These are phyloP conservation scores for Globisporangium ultimum DNA, from an alignment of 352 stramenopile species.

Conservation along the genomic window DNA sequence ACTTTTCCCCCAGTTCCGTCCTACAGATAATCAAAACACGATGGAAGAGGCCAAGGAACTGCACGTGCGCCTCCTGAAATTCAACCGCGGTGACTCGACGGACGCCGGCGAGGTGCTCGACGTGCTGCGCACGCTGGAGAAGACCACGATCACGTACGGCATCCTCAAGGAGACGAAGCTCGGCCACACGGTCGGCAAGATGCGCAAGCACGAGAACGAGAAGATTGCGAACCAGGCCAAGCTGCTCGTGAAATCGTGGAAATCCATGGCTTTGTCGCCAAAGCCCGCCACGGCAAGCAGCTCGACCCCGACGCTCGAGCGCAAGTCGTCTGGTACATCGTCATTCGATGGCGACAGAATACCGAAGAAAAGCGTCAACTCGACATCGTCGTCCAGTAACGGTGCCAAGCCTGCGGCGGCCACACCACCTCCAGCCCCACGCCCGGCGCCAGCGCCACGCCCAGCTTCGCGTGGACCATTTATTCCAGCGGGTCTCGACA, in stretches of 20 bases:
- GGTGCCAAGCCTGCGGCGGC: slow-evolving; percentile 17
- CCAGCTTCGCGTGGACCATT: slow-evolving; percentile 21
- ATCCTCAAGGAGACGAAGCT: slow-evolving; percentile 86
- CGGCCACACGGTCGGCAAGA: slow-evolving; percentile 82
- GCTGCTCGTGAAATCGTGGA: slow-evolving; percentile 85
- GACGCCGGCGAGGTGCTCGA: slow-evolving; percentile 62
- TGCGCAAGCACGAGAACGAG: slow-evolving; percentile 86
- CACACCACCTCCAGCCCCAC: background rate
- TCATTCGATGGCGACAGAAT: slow-evolving; percentile 26
- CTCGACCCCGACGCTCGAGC: slow-evolving; percentile 17
- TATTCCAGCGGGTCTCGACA: slow-evolving; percentile 69
- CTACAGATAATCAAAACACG: slow-evolving; percentile 2
- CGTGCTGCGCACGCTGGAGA: slow-evolving; percentile 58
- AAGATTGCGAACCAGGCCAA: slow-evolving; percentile 76
- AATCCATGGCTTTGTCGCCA: slow-evolving; percentile 76
- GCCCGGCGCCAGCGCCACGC: slow-evolving; percentile 1
- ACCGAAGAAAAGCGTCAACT: slow-evolving; percentile 21
- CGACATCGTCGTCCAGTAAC: slow-evolving; percentile 16
- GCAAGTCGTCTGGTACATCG: slow-evolving; percentile 24
- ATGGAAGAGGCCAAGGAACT: slow-evolving; percentile 74
- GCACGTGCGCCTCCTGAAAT: slow-evolving; percentile 71
- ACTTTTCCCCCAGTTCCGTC: background rate
- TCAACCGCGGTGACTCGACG: slow-evolving; percentile 54
- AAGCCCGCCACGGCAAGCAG: slow-evolving; percentile 12
- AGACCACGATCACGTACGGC: slow-evolving; percentile 48